Percentiles rank a stretch among this genome's conserved stretches.
These are phyloP conservation scores for Nissolia schottii DNA, from an alignment of 306 rosid genomes.

Conservation along the genomic window DNA sequence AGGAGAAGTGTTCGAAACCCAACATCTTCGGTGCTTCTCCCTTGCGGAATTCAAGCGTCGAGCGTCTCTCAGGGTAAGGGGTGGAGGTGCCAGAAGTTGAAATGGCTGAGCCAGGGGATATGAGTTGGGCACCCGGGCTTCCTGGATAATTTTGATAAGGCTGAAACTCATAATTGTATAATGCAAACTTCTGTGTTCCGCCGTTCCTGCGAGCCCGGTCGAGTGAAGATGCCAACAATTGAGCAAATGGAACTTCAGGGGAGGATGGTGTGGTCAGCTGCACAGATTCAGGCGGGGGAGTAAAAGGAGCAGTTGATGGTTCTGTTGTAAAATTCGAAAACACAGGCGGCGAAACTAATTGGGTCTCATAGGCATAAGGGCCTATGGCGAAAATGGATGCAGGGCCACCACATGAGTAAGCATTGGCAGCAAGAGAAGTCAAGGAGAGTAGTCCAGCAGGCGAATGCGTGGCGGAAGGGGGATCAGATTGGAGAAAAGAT, in stretches of 20 bases:
- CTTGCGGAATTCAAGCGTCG: constrained; percentile 59
- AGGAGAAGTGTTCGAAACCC: constrained; percentile 71
- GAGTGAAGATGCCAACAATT: constrained; percentile 76
- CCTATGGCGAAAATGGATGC: constrained; percentile 80
- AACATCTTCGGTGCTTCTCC: constrained; percentile 76
- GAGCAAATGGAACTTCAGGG: constrained; percentile 99
- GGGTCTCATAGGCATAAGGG: constrained; percentile 96
- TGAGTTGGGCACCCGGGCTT: constrained; percentile 83
- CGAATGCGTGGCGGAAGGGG: constrained; percentile 79
- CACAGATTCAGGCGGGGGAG: constrained; percentile 96
- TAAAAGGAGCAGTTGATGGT: constrained; percentile 89
- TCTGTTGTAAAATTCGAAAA: constrained; percentile 88
- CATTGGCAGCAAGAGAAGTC: constrained; percentile 61
- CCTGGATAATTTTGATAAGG: constrained; percentile 89
- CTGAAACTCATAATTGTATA: constrained; percentile 70
- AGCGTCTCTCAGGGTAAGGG: constrained; percentile 79
- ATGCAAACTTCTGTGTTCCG: constrained; percentile 66
- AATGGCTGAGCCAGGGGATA: constrained; percentile 90
- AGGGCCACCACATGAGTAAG: constrained; percentile 73
- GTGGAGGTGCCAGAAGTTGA: constrained; percentile 93
- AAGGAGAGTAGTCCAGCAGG: constrained; percentile 81
- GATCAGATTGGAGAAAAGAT: constrained; percentile 86
- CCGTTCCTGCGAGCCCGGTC: constrained; percentile 57
- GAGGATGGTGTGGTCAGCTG: constrained; percentile 94
- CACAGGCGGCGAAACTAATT: constrained; percentile 93